Base-by-base conservation (phyloP, 371 early-diverging fungal species). In the Homolaphlyctis polyrhiza region DNA sequence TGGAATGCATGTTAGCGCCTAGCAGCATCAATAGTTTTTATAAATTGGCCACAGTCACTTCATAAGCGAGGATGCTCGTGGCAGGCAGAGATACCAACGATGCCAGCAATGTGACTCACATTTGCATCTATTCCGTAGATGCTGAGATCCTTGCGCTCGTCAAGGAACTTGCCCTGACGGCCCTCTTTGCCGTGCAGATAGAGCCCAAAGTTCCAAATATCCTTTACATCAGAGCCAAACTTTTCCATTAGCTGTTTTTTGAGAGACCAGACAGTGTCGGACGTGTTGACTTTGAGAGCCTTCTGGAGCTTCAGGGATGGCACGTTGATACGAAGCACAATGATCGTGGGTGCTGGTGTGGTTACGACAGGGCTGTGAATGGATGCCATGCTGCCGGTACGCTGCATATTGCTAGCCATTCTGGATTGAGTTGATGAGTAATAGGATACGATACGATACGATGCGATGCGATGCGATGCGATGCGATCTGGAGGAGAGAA, bases 211-310 rank as follows among this genome's bases (percentile, higher is more conserved):
- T 82, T 82, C 47, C 78, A 60, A 5, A 61, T 65, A 45, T 79
- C 81, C 29, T 67, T 68, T n/a, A 76, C 48, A 16, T 74, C 75
- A n/a, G 61, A 52, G 16, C 70, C 71, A 47, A 79, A 55, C 60
- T 82, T 79, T 29, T 78, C 77, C 27, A 72, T 62, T 18, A 76
- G 59, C 58, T 77, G 78, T 61, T 66, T 52, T 57, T 79, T 82
- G 32, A 75, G 29, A 8, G n/a, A 29, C 74, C 76, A 79, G 2
- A 82, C 62, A 34, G 66, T 61, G 25, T 82, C 82, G 23, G 33
- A 34, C 5, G 65, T 32, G 29, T 29, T 45, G 1, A 63, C 73
- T 30, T 71, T 61, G 32, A 81, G 39, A 14, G 77, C 73, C 48
- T 78, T 81, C 52, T 73, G 73, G 43, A 78, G 51, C 2, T 65